Evolutionary conservation across 2,329 filamentous ascomycete genomes (phyloP).

Genomic region (Podosphaera fusca): DNA sequence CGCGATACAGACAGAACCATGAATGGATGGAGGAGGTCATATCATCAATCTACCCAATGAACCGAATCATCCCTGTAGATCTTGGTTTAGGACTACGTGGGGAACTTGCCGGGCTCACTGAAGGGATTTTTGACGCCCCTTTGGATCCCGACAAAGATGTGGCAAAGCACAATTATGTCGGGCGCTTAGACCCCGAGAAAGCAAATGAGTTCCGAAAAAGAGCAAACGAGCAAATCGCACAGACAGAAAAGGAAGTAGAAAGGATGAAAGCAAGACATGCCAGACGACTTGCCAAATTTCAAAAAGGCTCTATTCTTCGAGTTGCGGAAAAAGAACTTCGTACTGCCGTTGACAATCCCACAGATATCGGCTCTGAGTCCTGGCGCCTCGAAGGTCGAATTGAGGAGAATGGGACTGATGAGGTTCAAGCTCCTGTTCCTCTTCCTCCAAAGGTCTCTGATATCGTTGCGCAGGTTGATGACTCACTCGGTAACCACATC

Average conservation of each 20-base stretch:
- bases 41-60: constrained; percentile 67
- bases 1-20: constrained; percentile 81
- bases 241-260: constrained; percentile 62
- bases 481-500: constrained; percentile 42
- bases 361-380: constrained; percentile 31
- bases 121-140: constrained; percentile 57
- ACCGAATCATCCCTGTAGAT: constrained; percentile 68
- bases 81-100: constrained; percentile 70
- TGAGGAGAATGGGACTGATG: constrained; percentile 26
- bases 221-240: constrained; percentile 45
- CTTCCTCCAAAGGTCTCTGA: constrained; percentile 34
- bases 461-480: constrained; percentile 53
- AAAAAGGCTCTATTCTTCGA: constrained; percentile 44
- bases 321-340: constrained; percentile 57
- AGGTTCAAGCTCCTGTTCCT: constrained; percentile 4
- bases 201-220: constrained; percentile 67
- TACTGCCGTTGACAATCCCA: constrained; percentile 31
- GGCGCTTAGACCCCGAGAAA: constrained; percentile 49
- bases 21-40: constrained; percentile 98
- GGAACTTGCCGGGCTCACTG: constrained; percentile 58
- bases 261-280: constrained; percentile 62
- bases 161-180: constrained; percentile 36
- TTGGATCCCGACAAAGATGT: constrained; percentile 23
- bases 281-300: constrained; percentile 50
- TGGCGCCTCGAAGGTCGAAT: constrained; percentile 39